Evolutionary conservation across 225 moss, liverwort and hornwort species (phyloP), one percentile per base, ranked within the genome.

Genomic region (Polytrichum commune): DNA sequence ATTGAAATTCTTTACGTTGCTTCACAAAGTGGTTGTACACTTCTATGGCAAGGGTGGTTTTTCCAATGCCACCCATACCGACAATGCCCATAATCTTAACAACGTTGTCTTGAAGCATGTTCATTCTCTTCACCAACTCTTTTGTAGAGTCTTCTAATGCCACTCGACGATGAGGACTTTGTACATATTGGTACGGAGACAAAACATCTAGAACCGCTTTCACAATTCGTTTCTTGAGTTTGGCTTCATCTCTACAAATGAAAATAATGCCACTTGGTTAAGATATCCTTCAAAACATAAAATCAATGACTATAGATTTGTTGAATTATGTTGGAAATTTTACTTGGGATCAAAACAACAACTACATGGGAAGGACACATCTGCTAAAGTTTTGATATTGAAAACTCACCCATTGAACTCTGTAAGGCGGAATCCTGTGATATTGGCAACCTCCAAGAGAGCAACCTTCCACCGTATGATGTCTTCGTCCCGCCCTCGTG

Each of bases 51-150:
- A 73, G 64, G 35, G 72, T 73, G 1, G 72, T 73, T 28, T 73
- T 73, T 23, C 72, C 72, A 22, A 73, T 65, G 4, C 72, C 72
- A n/a, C 72, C 72, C 72, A 65, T 73, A 53, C 72, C 72, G 7
- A 54, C 46, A 4, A 73, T 18, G 27, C 72, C 64, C 5, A 73
- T 7, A 54, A 73, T 9, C 27, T 29, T 28, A 19, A 64, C 64
- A 54, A 4, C 28, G 3, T 73, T 55, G 7, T 29, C 55, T 46
- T 46, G 10, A 25, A 6, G 28, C 24, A 10, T 68, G 25, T 54
- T 55, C 10, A 69, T 19, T 28, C 3, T 29, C 16, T 57, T 8
- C 7, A 60, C 18, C 6, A 33, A 22, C 0, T 69, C 57, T 19
- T 57, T n/a, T 4, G 22, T 10, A 1, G 69, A 27, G 1, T 64